phyloP scores from a whole-genome alignment of 1,139 yeast genomes.

The Geotrichum bryndzae region DNA sequence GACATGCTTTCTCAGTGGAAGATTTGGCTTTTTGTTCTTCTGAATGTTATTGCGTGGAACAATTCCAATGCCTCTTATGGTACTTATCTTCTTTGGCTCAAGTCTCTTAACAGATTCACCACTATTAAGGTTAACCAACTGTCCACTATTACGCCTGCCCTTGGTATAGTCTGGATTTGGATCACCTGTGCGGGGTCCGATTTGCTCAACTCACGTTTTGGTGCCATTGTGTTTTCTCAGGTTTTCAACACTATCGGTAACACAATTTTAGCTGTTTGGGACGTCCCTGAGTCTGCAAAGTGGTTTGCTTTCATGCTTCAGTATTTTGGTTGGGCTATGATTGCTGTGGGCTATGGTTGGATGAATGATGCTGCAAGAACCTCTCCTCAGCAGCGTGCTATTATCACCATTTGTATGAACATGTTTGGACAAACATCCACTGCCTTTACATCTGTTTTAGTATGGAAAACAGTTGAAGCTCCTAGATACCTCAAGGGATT shows the following conservation, averaged over 20 bases:
- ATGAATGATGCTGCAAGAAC: conserved; percentile 20
- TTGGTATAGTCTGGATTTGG: conserved; percentile 46
- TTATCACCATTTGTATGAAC: conserved; percentile 38
- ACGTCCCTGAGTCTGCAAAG: conserved; percentile 41
- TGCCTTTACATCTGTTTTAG: conserved; percentile 23
- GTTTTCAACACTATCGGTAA: conserved; percentile 42
- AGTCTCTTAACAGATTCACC: conserved; percentile 40
- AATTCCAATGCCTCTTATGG: conserved; percentile 49
- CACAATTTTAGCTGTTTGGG: conserved; percentile 44
- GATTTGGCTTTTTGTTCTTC: conserved; percentile 37
- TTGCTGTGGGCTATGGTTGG: conserved; percentile 34
- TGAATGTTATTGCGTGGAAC: conserved; percentile 62
- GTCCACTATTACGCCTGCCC: conserved; percentile 46
- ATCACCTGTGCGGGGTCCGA: conserved; percentile 46
- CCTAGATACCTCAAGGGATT: conserved; percentile 50
- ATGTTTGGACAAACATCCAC: conserved; percentile 35
- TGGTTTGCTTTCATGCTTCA: conserved; percentile 46
- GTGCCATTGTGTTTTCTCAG: conserved; percentile 52
- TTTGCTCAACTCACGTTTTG: conserved; percentile 50
- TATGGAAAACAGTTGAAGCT: conserved; percentile 47
- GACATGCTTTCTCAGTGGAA: conserved; percentile 47
- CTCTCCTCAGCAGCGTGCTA: conserved; percentile 38
- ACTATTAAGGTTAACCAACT: conserved; percentile 40
- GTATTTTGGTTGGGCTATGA: conserved; percentile 43
- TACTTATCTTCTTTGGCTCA: conserved; percentile 49